Conservation (phyloP, 257 asterid genomes). For the Salvia hispanica region DNA sequence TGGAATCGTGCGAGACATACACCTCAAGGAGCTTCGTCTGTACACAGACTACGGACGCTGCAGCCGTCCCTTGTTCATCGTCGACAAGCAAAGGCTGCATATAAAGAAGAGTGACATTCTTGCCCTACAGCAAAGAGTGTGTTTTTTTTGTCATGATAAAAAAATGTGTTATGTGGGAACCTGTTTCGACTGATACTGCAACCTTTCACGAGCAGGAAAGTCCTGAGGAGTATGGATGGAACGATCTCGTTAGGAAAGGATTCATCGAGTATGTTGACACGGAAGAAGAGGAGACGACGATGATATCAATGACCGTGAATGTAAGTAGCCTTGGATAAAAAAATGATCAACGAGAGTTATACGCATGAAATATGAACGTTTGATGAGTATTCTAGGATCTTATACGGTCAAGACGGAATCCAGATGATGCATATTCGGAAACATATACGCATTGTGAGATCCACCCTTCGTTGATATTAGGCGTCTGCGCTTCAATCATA, state of each 20-base stretch:
- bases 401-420: conserved; percentile 52
- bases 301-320: conserved; percentile 87
- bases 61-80: conserved; percentile 91
- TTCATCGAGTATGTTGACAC: conserved; percentile 82
- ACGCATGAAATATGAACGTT: no score
- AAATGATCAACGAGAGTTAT: no score
- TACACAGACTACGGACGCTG: conserved; percentile 91
- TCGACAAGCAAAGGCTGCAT: conserved; percentile 69
- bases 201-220: conserved; percentile 45
- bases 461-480: conserved; percentile 83
- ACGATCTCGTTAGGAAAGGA: conserved; percentile 67
- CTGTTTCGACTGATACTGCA: background rate
- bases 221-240: conserved; percentile 81
- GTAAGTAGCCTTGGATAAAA: conserved; percentile 37
- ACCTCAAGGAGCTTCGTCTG: conserved; percentile 75
- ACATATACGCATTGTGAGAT: conserved; percentile 85
- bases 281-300: conserved; percentile 89
- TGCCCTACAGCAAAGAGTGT: conserved; percentile 75
- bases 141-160: background rate
- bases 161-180: background rate
- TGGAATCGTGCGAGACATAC: conserved; percentile 76
- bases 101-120: conserved; percentile 71
- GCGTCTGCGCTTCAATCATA: conserved; percentile 89
- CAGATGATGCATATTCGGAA: conserved; percentile 72
- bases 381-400: conserved; percentile 52